phyloP scores from a whole-genome alignment of 2,329 filamentous ascomycete genomes.

The Fusarium sp. region DNA sequence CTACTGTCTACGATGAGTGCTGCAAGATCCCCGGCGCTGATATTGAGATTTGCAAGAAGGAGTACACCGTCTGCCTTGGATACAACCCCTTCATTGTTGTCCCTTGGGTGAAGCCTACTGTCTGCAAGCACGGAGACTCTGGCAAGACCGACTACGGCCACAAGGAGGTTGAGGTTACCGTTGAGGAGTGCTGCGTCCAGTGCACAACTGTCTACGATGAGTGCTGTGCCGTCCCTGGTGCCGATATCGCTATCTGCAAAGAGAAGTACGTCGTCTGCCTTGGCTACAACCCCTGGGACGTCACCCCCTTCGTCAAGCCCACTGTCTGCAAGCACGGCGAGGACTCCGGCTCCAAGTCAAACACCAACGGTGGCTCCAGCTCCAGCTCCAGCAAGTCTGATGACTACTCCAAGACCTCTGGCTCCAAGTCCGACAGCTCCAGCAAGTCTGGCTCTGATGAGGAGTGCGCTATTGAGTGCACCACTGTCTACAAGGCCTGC shows the following conservation, averaged over 20 bases:
- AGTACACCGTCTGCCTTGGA: constrained; percentile 25
- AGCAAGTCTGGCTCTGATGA: constrained; percentile 15
- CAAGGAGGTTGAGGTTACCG: background rate
- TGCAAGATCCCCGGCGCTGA: background rate
- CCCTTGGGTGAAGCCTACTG: constrained; percentile 21
- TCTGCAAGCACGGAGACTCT: constrained; percentile 12
- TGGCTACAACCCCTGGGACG: constrained; percentile 28
- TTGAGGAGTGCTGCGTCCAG: constrained; percentile 26
- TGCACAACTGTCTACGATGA: constrained; percentile 27
- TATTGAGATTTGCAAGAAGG: constrained; percentile 15
- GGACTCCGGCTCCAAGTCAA: background rate
- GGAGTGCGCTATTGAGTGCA: constrained; percentile 17
- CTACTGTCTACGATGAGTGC: constrained; percentile 29
- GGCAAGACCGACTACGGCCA: background rate
- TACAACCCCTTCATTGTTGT: constrained; percentile 21
- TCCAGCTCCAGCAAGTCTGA: background rate
- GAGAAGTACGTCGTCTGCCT: constrained; percentile 19
- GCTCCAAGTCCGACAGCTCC: background rate
- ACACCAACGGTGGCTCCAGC: background rate
- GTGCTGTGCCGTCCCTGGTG: constrained; percentile 11
- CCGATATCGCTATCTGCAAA: constrained; percentile 15
- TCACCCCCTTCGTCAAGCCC: constrained; percentile 23
- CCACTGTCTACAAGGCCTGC: constrained; percentile 31
- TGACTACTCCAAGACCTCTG: background rate
- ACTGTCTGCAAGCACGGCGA: constrained; percentile 35